A percentile compares a stretch with the other conserved stretches of the same genome.
These are phyloP conservation scores for Pulveroboletus sp. DNA, from an alignment of 768 basidiomycete species.

Conservation along the genomic window DNA sequence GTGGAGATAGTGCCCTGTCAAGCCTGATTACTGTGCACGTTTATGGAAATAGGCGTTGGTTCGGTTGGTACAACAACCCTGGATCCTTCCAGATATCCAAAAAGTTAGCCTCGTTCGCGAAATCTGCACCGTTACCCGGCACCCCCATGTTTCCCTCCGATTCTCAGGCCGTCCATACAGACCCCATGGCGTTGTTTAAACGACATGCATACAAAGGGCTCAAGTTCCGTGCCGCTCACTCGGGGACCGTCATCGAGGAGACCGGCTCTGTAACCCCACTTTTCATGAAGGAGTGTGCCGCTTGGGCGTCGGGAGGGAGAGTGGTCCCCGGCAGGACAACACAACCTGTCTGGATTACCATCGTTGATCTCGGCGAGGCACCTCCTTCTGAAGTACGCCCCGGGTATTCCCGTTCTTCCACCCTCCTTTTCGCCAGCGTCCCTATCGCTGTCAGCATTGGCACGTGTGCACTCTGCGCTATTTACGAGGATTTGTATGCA, in stretches of 20 bases:
- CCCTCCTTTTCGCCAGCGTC: conserved; percentile 11
- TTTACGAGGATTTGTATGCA: conserved; percentile 25
- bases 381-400: conserved; percentile 12
- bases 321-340: conserved; percentile 10
- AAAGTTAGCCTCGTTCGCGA: conserved; percentile 19
- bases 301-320: conserved; percentile 7
- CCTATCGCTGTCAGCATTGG: conserved; percentile 23
- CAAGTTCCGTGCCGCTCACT: conserved; percentile 74
- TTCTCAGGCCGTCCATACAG: conserved; percentile 4
- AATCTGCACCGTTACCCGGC: conserved; percentile 5
- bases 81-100: conserved; percentile 29
- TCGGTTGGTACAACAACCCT: conserved; percentile 36
- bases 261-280: conserved; percentile 56
- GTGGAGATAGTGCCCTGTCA: conserved; percentile 32
- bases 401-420: not conserved
- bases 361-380: conserved; percentile 6
- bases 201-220: conserved; percentile 35
- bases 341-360: conserved; percentile 4
- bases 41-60: conserved; percentile 22
- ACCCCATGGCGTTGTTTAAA: conserved; percentile 21
- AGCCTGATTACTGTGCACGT: conserved; percentile 29
- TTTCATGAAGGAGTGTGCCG: conserved; percentile 29
- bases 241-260: conserved; percentile 46
- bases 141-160: not conserved
- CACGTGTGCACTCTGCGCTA: conserved; percentile 17